Conservation (phyloP, 208 protist species). For the Trypanosoma cruzi region DNA sequence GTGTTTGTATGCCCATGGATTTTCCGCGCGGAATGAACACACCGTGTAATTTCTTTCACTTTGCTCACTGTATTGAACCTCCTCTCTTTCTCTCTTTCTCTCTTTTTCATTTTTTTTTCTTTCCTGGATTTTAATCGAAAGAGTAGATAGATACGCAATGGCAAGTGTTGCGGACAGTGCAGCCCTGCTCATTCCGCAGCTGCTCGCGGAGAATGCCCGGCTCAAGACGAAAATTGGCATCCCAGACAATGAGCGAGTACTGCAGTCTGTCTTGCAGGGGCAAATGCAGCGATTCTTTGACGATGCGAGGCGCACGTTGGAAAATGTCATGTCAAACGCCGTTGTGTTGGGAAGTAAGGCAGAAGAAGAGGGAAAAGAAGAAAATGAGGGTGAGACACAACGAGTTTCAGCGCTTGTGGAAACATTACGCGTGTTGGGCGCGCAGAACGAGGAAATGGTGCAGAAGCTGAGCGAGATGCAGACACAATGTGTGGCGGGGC, state of each 20-base stretch:
- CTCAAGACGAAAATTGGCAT: conserved; percentile 45
- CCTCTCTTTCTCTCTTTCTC: too few relatives aligned
- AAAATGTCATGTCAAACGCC: conserved; percentile 12
- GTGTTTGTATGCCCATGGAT: too few relatives aligned
- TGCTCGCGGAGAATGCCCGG: conserved; percentile 62
- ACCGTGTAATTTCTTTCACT: too few relatives aligned
- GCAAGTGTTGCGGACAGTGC: conserved; percentile 3
- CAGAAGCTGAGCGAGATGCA: conserved; percentile 38
- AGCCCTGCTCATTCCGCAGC: conserved; percentile 25
- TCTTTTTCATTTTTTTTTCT: background rate
- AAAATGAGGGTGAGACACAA: background rate
- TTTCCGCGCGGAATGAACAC: too few relatives aligned
- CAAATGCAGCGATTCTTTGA: conserved; percentile 62
- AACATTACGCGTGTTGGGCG: conserved; percentile 38
- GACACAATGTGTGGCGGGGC: conserved; percentile 27
- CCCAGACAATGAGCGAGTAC: conserved; percentile 56
- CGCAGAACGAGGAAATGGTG: conserved; percentile 44
- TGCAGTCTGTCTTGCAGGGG: conserved; percentile 49
- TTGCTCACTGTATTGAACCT: too few relatives aligned
- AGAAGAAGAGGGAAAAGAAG: conserved; percentile 8
- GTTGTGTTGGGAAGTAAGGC: conserved; percentile 12
- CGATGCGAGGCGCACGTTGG: conserved; percentile 30
- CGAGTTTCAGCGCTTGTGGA: conserved; percentile 26
- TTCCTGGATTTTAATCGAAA: background rate
- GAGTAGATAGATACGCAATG: background rate